A percentile compares a stretch with the other conserved stretches of the same genome.
Conservation (phyloP, 176 grass and related monocot species). For the Oryza brachyantha region DNA sequence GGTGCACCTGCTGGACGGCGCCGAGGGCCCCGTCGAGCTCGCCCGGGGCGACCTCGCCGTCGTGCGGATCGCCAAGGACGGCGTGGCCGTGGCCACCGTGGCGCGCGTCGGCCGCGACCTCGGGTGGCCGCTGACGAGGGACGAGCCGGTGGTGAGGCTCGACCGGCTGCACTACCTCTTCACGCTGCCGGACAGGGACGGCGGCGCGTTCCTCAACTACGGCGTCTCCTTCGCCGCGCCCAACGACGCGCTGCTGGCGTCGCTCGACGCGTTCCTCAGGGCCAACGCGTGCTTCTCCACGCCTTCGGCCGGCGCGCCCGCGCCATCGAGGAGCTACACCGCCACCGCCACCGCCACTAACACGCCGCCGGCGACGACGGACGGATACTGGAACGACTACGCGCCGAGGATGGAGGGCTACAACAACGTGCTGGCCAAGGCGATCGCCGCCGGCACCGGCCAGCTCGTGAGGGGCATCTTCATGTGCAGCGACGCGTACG, state of each 20-base stretch:
- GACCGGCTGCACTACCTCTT: constrained; percentile 83
- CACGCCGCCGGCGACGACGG: constrained; percentile 17
- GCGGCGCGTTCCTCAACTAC: constrained; percentile 75
- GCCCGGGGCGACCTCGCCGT: constrained; percentile 60
- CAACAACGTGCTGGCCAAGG: constrained; percentile 72
- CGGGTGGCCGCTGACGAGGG: constrained; percentile 81
- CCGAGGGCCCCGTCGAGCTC: constrained; percentile 52
- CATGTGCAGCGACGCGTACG: constrained; percentile 82
- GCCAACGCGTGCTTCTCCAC: constrained; percentile 64
- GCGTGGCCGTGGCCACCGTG: constrained; percentile 54
- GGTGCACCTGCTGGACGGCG: constrained; percentile 53
- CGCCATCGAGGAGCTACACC: constrained; percentile 8
- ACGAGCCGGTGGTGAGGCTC: constrained; percentile 84
- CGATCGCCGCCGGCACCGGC: constrained; percentile 71
- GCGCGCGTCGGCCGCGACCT: constrained; percentile 66
- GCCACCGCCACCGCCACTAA: not conserved
- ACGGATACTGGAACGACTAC: constrained; percentile 76
- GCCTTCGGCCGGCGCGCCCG: constrained; percentile 15
- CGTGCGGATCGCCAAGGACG: constrained; percentile 52
- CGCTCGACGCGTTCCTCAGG: constrained; percentile 68
- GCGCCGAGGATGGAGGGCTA: constrained; percentile 66
- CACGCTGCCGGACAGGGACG: constrained; percentile 68
- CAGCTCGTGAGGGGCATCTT: constrained; percentile 89
- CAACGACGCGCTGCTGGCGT: constrained; percentile 35
- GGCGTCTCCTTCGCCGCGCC: constrained; percentile 65